Conservation (phyloP, 805 yeast species). For the Myxozyma sirexii region DNA sequence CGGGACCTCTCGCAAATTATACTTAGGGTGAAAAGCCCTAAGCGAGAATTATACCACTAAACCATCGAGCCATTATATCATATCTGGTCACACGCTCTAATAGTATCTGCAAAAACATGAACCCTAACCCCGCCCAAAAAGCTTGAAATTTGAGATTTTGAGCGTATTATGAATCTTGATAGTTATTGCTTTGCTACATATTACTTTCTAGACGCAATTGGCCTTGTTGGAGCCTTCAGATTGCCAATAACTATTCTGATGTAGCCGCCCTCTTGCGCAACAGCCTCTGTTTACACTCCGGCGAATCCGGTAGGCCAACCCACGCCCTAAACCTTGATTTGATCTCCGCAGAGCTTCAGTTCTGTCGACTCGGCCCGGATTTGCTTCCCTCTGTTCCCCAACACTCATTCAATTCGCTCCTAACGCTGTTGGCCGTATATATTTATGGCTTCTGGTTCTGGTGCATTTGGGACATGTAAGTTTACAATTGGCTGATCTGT, state of each 20-base stretch:
- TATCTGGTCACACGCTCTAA: background rate
- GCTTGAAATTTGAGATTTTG: background rate
- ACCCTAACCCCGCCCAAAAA: background rate
- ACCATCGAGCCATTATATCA: slow-evolving; percentile 41
- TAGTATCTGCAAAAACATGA: background rate
- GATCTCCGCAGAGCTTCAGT: background rate
- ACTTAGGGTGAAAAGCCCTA: slow-evolving; percentile 40
- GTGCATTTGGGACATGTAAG: slow-evolving; percentile 8
- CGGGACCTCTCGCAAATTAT: slow-evolving; percentile 45
- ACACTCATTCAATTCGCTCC: background rate
- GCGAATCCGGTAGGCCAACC: slow-evolving; percentile 2
- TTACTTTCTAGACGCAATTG: background rate
- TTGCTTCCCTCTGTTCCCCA: background rate
- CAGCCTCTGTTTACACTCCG: slow-evolving; percentile 2
- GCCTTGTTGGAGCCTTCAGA: too few species aligned
- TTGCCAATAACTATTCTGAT: too few species aligned
- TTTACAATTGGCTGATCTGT: background rate
- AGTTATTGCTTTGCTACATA: background rate
- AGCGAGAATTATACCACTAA: slow-evolving; percentile 45
- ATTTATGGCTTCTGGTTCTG: slow-evolving; percentile 1
- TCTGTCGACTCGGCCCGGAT: background rate
- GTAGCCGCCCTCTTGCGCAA: too few species aligned
- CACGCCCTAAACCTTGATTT: background rate
- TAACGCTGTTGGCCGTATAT: background rate
- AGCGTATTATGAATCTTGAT: background rate